Evolutionary conservation across 2,329 filamentous ascomycete genomes (phyloP).

Genomic region (Tricladium varicosporioides): DNA sequence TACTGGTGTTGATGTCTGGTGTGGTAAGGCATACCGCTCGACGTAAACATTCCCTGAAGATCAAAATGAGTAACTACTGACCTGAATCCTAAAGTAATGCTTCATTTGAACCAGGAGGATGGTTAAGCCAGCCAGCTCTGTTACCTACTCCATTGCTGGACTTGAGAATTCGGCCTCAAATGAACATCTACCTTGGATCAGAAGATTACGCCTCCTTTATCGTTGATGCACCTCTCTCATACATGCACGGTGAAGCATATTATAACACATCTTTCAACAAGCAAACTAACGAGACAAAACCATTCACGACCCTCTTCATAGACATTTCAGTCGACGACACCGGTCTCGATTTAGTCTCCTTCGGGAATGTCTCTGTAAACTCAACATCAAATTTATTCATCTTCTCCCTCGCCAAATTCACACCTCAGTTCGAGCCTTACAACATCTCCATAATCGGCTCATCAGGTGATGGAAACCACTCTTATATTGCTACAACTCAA

Average conservation of each 20-base stretch:
- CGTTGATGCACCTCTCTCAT: slow-evolving; percentile 40
- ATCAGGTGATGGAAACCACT: slow-evolving; percentile 31
- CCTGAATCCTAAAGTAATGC: slow-evolving; percentile 37
- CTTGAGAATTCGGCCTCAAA: slow-evolving; percentile 41
- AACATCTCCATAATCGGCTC: slow-evolving; percentile 35
- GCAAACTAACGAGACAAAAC: slow-evolving; percentile 18
- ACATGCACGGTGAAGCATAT: slow-evolving; percentile 36
- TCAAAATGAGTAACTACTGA: background rate
- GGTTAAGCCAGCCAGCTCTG: slow-evolving; percentile 37
- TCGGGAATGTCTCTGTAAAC: slow-evolving; percentile 34
- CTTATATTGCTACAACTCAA: slow-evolving; percentile 36
- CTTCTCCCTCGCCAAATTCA: slow-evolving; percentile 33
- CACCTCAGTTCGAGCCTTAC: slow-evolving; percentile 35
- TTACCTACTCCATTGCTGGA: slow-evolving; percentile 39
- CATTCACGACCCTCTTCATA: slow-evolving; percentile 22
- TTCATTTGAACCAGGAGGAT: slow-evolving; percentile 47
- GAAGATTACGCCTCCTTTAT: slow-evolving; percentile 40
- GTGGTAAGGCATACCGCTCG: slow-evolving; percentile 44
- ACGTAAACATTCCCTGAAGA: slow-evolving; percentile 27
- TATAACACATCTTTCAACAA: slow-evolving; percentile 24
- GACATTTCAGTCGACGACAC: slow-evolving; percentile 29
- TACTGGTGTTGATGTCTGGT: slow-evolving; percentile 44
- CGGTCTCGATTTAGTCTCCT: slow-evolving; percentile 25
- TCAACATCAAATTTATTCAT: slow-evolving; percentile 35
- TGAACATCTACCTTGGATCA: slow-evolving; percentile 44